Conservation (phyloP, 495 filamentous ascomycete genomes). For the Aspergillus conjunctus region DNA sequence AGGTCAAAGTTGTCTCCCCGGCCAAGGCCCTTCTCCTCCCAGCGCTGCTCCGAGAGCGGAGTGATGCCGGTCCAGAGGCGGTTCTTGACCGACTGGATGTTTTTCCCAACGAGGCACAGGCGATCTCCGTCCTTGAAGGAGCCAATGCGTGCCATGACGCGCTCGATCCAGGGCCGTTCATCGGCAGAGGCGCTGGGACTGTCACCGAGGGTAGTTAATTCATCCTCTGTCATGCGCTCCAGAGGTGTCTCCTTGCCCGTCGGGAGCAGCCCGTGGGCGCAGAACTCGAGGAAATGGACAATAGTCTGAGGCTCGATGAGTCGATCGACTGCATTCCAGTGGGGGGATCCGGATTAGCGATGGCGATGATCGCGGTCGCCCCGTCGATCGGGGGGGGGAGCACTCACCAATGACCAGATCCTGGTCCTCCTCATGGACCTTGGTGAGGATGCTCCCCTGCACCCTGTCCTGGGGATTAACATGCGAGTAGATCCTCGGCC, state of each 20-base stretch:
- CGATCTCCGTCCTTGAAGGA: constrained; percentile 20
- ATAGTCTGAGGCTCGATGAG: not conserved
- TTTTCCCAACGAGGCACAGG: constrained; percentile 31
- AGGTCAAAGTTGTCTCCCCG: constrained; percentile 31
- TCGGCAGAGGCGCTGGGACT: not conserved
- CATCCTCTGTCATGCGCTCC: not conserved
- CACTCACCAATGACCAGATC: too few species aligned
- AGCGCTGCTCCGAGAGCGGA: constrained; percentile 37
- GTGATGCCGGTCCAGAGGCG: constrained; percentile 37
- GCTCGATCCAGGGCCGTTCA: constrained; percentile 9
- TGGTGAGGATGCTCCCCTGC: too few species aligned
- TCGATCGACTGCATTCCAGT: constrained; percentile 44
- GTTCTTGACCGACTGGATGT: constrained; percentile 32
- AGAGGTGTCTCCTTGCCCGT: not conserved
- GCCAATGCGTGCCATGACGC: constrained; percentile 24
- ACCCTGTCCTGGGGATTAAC: too few species aligned
- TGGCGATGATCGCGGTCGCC: too few species aligned
- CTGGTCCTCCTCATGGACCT: too few species aligned
- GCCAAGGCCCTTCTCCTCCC: constrained; percentile 36
- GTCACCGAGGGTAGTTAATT: not conserved
- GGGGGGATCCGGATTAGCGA: too few species aligned
- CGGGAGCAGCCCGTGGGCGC: not conserved
- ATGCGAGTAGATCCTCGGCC: too few species aligned
- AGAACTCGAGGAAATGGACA: not conserved
- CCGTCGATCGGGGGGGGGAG: too few species aligned